phyloP scores from a whole-genome alignment of 148 eudicot genomes.

The Suaeda aralocaspica region DNA sequence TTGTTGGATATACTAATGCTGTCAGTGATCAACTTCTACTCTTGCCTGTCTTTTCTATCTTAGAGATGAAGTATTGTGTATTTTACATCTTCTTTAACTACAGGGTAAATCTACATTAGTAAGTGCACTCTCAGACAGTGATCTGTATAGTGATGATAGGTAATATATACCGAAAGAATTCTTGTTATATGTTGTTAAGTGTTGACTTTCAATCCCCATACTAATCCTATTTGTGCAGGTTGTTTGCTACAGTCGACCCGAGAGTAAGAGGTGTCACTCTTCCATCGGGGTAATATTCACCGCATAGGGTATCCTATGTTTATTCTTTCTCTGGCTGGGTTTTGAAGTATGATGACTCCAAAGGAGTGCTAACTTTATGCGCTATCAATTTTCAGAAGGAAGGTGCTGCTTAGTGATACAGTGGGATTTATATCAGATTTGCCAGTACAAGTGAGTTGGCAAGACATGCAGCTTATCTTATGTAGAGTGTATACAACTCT shows the following conservation, averaged over 20 bases:
- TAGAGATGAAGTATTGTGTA: background rate
- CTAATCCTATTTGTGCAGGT: conserved; percentile 39
- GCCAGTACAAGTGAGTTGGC: conserved; percentile 70
- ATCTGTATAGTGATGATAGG: conserved; percentile 74
- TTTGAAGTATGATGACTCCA: background rate
- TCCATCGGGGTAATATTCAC: conserved; percentile 73
- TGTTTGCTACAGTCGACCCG: conserved; percentile 97
- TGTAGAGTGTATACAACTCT: background rate
- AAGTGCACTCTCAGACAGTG: conserved; percentile 60
- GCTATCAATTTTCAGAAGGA: conserved; percentile 51
- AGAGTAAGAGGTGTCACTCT: conserved; percentile 73
- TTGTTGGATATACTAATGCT: conserved; percentile 97
- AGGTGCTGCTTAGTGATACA: conserved; percentile 85
- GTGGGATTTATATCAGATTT: conserved; percentile 97
- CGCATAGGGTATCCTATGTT: conserved; percentile 1
- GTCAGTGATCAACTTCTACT: conserved; percentile 43
- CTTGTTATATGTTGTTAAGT: background rate
- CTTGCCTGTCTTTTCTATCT: conserved; percentile 6
- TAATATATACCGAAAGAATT: conserved; percentile 18
- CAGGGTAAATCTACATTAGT: conserved; percentile 98
- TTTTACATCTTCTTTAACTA: conserved; percentile 18
- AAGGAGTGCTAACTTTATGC: conserved; percentile 15
- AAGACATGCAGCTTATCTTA: background rate
- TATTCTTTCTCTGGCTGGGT: conserved; percentile 1
- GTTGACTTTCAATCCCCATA: background rate